A percentile compares a stretch with the other conserved stretches of the same genome.
phyloP scores from a whole-genome alignment of 2,329 filamentous ascomycete genomes.

The Nemania abortiva region DNA sequence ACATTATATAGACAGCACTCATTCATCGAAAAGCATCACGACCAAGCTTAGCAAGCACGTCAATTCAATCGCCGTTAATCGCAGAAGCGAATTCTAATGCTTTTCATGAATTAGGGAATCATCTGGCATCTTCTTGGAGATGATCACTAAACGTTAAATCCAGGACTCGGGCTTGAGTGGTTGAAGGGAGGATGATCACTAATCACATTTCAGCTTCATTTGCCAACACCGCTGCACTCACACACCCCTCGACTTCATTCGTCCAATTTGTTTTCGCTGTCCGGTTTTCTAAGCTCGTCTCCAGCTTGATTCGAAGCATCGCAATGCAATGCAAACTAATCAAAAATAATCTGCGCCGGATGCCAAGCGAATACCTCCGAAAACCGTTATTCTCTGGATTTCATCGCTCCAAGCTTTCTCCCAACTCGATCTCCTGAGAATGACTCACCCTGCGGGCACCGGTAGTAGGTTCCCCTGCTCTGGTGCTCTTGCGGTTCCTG shows the following conservation, averaged over 20 bases:
- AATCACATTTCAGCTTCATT: neutral
- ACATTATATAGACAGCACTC: neutral
- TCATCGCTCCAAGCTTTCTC: too few relatives aligned
- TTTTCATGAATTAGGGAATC: neutral
- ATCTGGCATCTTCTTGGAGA: neutral
- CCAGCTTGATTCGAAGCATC: neutral
- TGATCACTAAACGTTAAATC: conserved; percentile 19
- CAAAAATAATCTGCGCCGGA: neutral
- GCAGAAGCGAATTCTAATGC: neutral
- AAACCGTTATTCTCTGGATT: too few relatives aligned
- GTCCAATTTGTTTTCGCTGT: neutral
- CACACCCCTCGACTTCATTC: neutral
- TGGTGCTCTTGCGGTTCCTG: too few relatives aligned
- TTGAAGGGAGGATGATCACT: neutral
- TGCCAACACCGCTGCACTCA: neutral
- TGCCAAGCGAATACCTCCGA: too few relatives aligned
- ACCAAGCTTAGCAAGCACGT: neutral
- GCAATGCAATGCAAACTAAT: neutral
- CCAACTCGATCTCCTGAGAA: too few relatives aligned
- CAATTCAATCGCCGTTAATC: neutral
- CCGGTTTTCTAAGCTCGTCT: neutral
- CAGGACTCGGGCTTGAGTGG: neutral
- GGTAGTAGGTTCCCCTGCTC: too few relatives aligned
- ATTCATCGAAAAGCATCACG: neutral
- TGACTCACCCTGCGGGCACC: too few relatives aligned